Base-by-base conservation (phyloP, 768 basidiomycete species). In the Leccinum truebloodii region DNA sequence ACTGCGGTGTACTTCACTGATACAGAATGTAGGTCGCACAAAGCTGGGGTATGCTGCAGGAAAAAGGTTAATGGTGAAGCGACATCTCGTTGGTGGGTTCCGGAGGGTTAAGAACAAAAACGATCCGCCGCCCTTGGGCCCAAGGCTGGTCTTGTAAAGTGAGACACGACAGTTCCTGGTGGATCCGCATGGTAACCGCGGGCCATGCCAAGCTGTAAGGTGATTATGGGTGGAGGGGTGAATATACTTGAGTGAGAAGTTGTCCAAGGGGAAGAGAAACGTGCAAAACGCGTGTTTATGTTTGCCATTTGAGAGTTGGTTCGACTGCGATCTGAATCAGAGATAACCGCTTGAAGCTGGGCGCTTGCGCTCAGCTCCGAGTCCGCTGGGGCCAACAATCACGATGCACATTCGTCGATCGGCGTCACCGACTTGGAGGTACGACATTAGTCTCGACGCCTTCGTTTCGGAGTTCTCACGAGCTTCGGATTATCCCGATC, bases 201-300 rank as follows among this genome's bases (percentile, higher is more conserved):
- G 37, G 41, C 26, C 59, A 59, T 22, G 54, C 10, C 18, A 53
- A 46, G 24, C 20, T 54, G 55, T 16, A 41, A 20, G 2, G 18
- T 20, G 4, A 4, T 28, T 18, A 49, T 48, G 52, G 61, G 57
- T 44, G 13, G 41, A 59, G 62, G 44, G 44, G 24, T 49, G 26
- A 52, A 7, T 28, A 28, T 5, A 44, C 26, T 50, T 26, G 8
- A 20, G n/a, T 32, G 34, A 28, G 52, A 30, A 28, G 26, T 54
- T 34, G 20, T 48, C 48, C 55, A 52, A 58, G 49, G 35, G 22
- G 34, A 35, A 52, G 26, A 6, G 37, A 34, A 64, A 58, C 54
- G 58, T 61, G 64, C 12, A 13, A 54, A 44, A 57, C 65, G 35
- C 54, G 58, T 58, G 59, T 44, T 32, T 18, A 41, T 41, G 39